phyloP scores from a whole-genome alignment of 164 flowering plant genomes.

The Vitis cinerea region DNA sequence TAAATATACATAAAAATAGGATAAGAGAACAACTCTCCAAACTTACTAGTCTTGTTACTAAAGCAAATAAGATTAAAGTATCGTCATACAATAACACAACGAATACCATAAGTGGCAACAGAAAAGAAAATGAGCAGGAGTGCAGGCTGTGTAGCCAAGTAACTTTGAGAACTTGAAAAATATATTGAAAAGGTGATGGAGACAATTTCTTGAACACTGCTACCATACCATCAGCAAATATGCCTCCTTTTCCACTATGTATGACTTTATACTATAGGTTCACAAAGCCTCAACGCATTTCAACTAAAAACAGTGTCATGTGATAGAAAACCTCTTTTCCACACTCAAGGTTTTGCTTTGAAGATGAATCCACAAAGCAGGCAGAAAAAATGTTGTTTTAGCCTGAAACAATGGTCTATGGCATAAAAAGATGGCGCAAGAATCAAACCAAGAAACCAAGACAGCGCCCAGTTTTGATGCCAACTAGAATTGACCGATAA shows the following conservation, averaged over 20 bases:
- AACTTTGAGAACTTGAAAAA: neutral
- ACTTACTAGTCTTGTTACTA: no score
- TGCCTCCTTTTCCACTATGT: neutral
- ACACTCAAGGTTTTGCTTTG: neutral
- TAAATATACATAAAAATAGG: neutral
- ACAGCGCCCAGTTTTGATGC: neutral
- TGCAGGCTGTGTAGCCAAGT: neutral
- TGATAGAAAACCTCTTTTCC: neutral
- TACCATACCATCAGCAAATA: neutral
- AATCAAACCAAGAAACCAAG: neutral
- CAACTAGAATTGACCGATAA: neutral
- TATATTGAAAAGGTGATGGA: neutral
- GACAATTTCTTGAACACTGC: no score
- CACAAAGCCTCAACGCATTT: neutral
- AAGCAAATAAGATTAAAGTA: no score
- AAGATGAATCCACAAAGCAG: neutral
- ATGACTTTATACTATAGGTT: neutral
- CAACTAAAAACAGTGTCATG: neutral
- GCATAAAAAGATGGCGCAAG: neutral
- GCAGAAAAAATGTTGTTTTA: neutral
- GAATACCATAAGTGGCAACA: no score
- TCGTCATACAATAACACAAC: no score
- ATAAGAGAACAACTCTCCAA: no score
- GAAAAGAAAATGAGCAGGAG: no score
- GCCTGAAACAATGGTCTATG: neutral